Percentiles rank a stretch among this genome's conserved stretches.
Conservation (phyloP, 352 stramenopile species). For the Vaucheria bursata region DNA sequence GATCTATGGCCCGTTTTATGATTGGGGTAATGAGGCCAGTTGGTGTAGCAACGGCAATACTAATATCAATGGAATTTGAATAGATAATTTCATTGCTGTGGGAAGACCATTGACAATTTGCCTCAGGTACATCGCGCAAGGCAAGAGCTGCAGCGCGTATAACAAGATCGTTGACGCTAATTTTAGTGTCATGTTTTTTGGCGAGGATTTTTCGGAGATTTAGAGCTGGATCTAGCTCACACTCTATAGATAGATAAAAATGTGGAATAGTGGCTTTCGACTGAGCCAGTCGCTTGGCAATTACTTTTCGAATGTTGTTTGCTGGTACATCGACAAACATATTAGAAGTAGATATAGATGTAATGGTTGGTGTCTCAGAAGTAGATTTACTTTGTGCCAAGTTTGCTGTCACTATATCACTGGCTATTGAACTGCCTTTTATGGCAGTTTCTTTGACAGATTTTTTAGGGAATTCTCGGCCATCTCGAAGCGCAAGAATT, state of each 20-base stretch:
- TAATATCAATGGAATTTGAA: constrained; percentile 87
- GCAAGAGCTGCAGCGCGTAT: constrained; percentile 92
- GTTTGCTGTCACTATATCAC: too few relatives aligned
- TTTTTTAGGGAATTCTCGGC: constrained; percentile 22
- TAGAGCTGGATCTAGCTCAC: constrained; percentile 76
- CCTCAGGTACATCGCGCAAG: constrained; percentile 89
- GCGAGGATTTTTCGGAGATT: constrained; percentile 82
- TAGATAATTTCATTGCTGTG: constrained; percentile 58
- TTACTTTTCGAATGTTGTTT: constrained; percentile 97
- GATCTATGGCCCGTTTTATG: constrained; percentile 80
- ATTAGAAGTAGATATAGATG: not conserved
- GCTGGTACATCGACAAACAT: constrained; percentile 62
- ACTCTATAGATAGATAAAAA: constrained; percentile 86
- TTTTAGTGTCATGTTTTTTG: constrained; percentile 81
- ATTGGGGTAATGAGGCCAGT: constrained; percentile 96
- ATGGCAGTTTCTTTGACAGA: not conserved
- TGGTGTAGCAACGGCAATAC: constrained; percentile 92
- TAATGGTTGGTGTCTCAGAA: not conserved
- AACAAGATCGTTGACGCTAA: constrained; percentile 98
- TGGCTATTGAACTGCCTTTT: not conserved
- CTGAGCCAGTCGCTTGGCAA: constrained; percentile 89
- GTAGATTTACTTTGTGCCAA: not conserved
- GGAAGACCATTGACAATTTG: constrained; percentile 63
- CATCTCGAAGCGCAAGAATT: constrained; percentile 50
- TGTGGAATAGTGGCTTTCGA: constrained; percentile 91